Evolutionary conservation across 2,329 filamentous ascomycete species (phyloP).

Genomic region (Phyllosticta citrichinensis): DNA sequence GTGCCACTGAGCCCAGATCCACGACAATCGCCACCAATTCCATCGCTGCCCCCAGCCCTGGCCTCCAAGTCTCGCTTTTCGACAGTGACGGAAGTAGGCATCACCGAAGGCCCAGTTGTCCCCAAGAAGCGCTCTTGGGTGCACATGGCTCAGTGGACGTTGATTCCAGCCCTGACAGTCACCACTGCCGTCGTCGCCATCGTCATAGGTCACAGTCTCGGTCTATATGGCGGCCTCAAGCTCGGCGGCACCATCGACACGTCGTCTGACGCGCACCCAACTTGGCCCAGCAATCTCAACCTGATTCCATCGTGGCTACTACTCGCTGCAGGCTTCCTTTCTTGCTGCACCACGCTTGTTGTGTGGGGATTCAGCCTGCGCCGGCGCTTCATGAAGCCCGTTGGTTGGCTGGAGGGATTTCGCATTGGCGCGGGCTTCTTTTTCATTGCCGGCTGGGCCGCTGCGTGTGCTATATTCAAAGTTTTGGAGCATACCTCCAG

Average conservation of each 20-base stretch:
- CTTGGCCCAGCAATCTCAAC: conserved; percentile 3
- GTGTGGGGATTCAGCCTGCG: conserved; percentile 3
- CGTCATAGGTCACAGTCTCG: conserved; percentile 3
- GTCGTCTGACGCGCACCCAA: neutral
- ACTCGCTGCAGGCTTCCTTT: neutral
- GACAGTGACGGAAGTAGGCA: neutral
- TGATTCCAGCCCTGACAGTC: neutral
- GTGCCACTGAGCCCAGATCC: neutral
- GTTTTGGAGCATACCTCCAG: neutral
- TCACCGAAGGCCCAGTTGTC: neutral
- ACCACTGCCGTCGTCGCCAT: conserved; percentile 1
- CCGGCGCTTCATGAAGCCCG: conserved; percentile 13
- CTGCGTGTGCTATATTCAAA: conserved; percentile 16
- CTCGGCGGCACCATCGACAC: conserved; percentile 2
- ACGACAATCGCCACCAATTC: neutral
- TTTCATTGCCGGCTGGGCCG: conserved; percentile 17
- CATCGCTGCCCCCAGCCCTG: neutral
- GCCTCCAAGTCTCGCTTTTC: conserved; percentile 4
- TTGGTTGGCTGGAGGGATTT: conserved; percentile 7
- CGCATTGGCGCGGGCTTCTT: conserved; percentile 13
- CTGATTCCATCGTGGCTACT: conserved; percentile 6
- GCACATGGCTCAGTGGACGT: neutral
- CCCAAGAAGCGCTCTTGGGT: neutral
- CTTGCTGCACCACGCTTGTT: conserved; percentile 1
- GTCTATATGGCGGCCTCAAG: conserved; percentile 5